Conservation (phyloP, 1,284 basidiomycete species). For the Testicularia cyperi region DNA sequence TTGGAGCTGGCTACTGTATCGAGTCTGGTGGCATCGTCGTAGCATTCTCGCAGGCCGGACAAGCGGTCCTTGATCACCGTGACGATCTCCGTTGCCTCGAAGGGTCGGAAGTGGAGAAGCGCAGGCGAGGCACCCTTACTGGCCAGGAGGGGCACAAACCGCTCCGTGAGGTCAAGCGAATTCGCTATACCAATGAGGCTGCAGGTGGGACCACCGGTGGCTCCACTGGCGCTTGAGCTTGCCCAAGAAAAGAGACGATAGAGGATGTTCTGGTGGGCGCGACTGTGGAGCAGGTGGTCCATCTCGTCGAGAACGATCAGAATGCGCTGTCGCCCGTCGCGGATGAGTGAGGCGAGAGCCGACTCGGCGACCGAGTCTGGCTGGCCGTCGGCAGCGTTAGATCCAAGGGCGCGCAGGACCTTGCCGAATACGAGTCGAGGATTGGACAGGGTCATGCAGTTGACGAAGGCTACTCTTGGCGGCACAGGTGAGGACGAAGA, state of each 20-base stretch:
- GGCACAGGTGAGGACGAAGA: not conserved
- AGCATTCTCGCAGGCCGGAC: constrained; percentile 40
- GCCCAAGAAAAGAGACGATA: constrained; percentile 59
- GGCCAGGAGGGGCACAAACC: constrained; percentile 52
- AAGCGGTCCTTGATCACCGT: constrained; percentile 59
- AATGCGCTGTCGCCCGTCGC: constrained; percentile 31
- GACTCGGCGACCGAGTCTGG: constrained; percentile 27
- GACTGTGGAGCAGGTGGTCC: constrained; percentile 60
- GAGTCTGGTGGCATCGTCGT: constrained; percentile 11
- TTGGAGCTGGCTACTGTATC: not conserved
- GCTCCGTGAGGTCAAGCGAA: constrained; percentile 56
- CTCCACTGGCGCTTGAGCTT: constrained; percentile 2
- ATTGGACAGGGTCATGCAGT: constrained; percentile 60
- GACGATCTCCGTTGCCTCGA: constrained; percentile 59
- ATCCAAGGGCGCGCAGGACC: constrained; percentile 43
- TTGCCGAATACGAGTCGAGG: constrained; percentile 51
- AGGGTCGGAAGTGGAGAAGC: constrained; percentile 61
- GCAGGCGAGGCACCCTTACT: constrained; percentile 55
- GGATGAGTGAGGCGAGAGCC: constrained; percentile 14
- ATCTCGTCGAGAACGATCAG: constrained; percentile 63
- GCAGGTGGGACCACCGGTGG: constrained; percentile 9
- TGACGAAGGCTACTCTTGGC: constrained; percentile 57
- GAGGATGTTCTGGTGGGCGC: constrained; percentile 57
- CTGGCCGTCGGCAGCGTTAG: constrained; percentile 29
- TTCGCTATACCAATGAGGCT: constrained; percentile 49